Conservation (phyloP, 768 basidiomycete species). For the Mycena metata region DNA sequence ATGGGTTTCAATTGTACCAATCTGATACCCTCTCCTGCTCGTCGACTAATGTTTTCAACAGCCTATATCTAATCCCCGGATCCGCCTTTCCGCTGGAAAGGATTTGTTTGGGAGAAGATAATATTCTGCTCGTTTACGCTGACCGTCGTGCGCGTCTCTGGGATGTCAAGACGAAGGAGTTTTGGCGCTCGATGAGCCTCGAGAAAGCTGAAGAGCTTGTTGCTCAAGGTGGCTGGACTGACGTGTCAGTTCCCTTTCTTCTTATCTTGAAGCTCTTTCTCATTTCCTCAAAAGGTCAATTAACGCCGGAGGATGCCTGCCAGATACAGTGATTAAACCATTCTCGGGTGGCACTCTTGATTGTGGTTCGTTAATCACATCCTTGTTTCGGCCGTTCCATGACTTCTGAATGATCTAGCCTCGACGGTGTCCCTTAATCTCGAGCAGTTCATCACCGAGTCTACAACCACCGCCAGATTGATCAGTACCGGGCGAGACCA, state of each 20-base stretch:
- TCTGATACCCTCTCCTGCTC: background rate
- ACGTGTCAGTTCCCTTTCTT: conserved; percentile 62
- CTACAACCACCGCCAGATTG: conserved; percentile 63
- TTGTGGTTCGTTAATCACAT: conserved; percentile 38
- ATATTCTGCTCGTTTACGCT: conserved; percentile 81
- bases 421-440: conserved; percentile 65
- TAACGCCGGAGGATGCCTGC: conserved; percentile 43
- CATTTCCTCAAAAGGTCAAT: conserved; percentile 31
- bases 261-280: background rate
- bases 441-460: conserved; percentile 64
- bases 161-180: conserved; percentile 86
- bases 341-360: conserved; percentile 38
- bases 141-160: conserved; percentile 87
- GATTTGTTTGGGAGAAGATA: conserved; percentile 76
- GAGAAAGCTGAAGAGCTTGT: conserved; percentile 86
- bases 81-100: conserved; percentile 74
- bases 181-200: conserved; percentile 83
- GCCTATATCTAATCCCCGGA: conserved; percentile 87
- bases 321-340: conserved; percentile 43
- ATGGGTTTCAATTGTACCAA: conserved; percentile 83
- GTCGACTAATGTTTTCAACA: conserved; percentile 47
- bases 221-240: conserved; percentile 78
- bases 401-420: conserved; percentile 47
- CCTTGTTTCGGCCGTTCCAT: background rate
- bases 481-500: conserved; percentile 62